Base-by-base conservation (phyloP, 2,329 filamentous ascomycete genomes). In the Cladosporium austrohemisphaericum region DNA sequence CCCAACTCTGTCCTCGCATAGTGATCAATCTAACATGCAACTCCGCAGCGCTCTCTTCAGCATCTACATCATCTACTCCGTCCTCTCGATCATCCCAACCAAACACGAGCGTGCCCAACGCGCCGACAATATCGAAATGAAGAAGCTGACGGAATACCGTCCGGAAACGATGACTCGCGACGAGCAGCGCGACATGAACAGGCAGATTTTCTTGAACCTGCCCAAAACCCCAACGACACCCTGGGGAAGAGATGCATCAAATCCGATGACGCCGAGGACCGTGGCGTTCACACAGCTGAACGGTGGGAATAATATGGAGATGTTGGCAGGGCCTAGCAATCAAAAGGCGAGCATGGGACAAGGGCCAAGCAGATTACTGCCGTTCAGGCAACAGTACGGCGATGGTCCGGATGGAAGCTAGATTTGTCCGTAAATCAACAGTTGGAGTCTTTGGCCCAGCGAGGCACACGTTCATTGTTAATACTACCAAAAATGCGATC, bases 201-300 rank as follows among this genome's bases (percentile, higher is more conserved):
- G 62, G 31, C 59, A 62, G 49, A 51, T 63, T 7, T 64, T 67
- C 49, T 41, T 65, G 45, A 64, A 66, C 33, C 51, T 68, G 40
- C 65, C 64, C 4, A 70, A 70, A 54, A 75, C 80, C 9, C 65
- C 65, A 2, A 70, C 68, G 41, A 75, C 80, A 23, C 69, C 69
- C 16, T 68, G 67, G 19, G 62, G 59, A 23, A 59, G 59, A 3
- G 51, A 52, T 19, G 45, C 51, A 5, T 51, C 57, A 37, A 64
- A 61, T 29, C 63, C 64, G 1, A 85, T 76, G 55, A 86, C 83
- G 5, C 84, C 83, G 5, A 68, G 84, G 55, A 86, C 84, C 13
- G 75, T 80, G 64, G 84, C 84, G 1, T 87, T 87, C 76, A 85
- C 60, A 76, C 77, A 10, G 69, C 85, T 40, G 78, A 64, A 60